Evolutionary conservation across 345 rosid species (phyloP).

Genomic region (Brassica rapa): DNA sequence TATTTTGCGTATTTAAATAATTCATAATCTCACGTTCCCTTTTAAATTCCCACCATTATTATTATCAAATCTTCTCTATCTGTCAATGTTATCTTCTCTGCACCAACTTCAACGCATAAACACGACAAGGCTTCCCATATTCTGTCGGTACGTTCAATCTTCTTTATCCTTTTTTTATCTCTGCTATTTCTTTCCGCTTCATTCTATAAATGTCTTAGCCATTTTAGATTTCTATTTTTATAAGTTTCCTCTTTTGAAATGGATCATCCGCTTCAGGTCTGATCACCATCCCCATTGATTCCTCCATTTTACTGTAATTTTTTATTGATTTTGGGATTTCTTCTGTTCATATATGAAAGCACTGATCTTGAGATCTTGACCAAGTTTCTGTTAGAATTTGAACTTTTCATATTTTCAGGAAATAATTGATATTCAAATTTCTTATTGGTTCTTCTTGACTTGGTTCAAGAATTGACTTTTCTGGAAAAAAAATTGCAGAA

Average conservation of each 20-base stretch:
- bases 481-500: constrained; percentile 32
- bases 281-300: background rate
- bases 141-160: constrained; percentile 25
- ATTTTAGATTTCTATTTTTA: constrained; percentile 6
- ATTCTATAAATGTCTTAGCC: constrained; percentile 13
- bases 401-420: background rate
- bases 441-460: constrained; percentile 38
- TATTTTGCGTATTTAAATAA: constrained; percentile 18
- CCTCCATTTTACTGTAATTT: background rate
- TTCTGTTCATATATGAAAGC: background rate
- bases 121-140: constrained; percentile 26
- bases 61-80: constrained; percentile 15
- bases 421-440: constrained; percentile 4
- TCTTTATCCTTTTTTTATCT: constrained; percentile 5
- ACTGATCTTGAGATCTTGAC: constrained; percentile 35
- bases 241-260: background rate
- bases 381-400: background rate
- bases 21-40: constrained; percentile 23
- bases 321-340: background rate
- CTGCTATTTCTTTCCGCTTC: background rate
- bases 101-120: constrained; percentile 41
- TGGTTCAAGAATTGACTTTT: constrained; percentile 30
- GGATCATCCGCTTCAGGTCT: constrained; percentile 18
- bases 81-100: constrained; percentile 29
- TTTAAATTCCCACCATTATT: constrained; percentile 3